phyloP scores from a whole-genome alignment of 306 rosid genomes.

The Notholithocarpus densiflorus region DNA sequence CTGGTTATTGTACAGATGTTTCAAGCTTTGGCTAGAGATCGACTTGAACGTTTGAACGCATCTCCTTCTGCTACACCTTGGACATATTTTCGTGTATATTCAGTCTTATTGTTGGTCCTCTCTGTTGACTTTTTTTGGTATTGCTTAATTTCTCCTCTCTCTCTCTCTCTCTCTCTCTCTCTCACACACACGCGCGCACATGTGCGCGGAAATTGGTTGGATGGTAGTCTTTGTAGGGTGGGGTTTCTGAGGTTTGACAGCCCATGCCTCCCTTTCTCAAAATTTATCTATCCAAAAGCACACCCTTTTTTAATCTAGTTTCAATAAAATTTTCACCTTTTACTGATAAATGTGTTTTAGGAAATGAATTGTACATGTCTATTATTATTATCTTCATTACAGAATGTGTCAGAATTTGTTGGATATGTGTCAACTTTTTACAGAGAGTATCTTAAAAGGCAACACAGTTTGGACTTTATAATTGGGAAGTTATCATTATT shows the following conservation, averaged over 20 bases:
- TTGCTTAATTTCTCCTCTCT: slow-evolving; percentile 11
- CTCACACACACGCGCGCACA: accelerated
- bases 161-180: neutral
- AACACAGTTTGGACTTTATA: neutral
- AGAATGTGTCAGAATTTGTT: neutral
- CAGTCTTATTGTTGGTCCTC: slow-evolving; percentile 76
- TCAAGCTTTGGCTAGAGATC: slow-evolving; percentile 98
- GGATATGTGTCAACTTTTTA: neutral
- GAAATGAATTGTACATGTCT: neutral
- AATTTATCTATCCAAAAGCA: no score
- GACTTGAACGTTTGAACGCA: slow-evolving; percentile 88
- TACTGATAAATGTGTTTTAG: neutral
- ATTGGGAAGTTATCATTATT: no score
- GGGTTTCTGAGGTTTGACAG: no score
- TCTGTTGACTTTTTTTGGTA: slow-evolving; percentile 82
- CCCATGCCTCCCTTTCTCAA: no score
- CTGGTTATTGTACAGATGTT: slow-evolving; percentile 68
- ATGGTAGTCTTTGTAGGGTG: no score
- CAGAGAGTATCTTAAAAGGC: neutral
- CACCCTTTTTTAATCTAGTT: no score
- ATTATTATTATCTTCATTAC: neutral
- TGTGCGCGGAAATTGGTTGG: no score
- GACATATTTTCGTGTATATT: slow-evolving; percentile 90
- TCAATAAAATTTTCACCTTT: neutral
- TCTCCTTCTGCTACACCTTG: slow-evolving; percentile 92